These are phyloP conservation scores for Penicillium parvum DNA, from an alignment of 495 filamentous ascomycete genomes.

Conservation along the genomic window DNA sequence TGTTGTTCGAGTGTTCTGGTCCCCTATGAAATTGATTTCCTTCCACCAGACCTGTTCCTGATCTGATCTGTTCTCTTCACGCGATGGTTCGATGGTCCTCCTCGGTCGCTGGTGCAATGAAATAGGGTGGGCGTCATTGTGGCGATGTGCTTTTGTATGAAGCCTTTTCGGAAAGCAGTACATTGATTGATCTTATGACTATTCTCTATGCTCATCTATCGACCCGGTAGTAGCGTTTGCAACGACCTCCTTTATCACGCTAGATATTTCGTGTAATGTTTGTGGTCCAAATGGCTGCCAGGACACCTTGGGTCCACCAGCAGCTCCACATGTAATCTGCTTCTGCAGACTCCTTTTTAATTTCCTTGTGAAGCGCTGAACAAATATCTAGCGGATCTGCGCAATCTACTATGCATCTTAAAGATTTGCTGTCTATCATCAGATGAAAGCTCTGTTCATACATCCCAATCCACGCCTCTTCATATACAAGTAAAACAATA, in stretches of 20 bases:
- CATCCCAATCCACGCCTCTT: too few relatives aligned
- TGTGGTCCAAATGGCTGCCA: slow-evolving; percentile 11
- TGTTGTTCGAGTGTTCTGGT: slow-evolving; percentile 20
- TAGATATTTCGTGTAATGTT: too few relatives aligned
- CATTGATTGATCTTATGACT: slow-evolving; percentile 9
- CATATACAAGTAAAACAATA: too few relatives aligned
- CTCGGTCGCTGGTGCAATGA: slow-evolving; percentile 22
- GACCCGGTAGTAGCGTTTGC: too few relatives aligned
- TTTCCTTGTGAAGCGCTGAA: too few relatives aligned
- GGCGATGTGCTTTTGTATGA: slow-evolving; percentile 21
- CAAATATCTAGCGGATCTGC: too few relatives aligned
- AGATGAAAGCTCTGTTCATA: too few relatives aligned
- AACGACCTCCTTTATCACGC: too few relatives aligned
- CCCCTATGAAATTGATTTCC: slow-evolving; percentile 33
- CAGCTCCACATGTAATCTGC: slow-evolving; percentile 17
- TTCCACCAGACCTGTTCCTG: slow-evolving; percentile 18
- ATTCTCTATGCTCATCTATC: too few relatives aligned
- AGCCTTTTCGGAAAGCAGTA: slow-evolving; percentile 20
- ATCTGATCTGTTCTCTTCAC: slow-evolving; percentile 15
- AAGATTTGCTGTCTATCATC: too few relatives aligned
- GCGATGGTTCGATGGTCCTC: slow-evolving; percentile 14
- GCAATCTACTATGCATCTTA: too few relatives aligned
- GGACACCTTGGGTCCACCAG: slow-evolving; percentile 15
- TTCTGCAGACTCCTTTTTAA: too few relatives aligned
- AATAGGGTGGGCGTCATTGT: slow-evolving; percentile 24